Evolutionary conservation across 306 rosid species (phyloP).

Genomic region (Prunus armeniaca): DNA sequence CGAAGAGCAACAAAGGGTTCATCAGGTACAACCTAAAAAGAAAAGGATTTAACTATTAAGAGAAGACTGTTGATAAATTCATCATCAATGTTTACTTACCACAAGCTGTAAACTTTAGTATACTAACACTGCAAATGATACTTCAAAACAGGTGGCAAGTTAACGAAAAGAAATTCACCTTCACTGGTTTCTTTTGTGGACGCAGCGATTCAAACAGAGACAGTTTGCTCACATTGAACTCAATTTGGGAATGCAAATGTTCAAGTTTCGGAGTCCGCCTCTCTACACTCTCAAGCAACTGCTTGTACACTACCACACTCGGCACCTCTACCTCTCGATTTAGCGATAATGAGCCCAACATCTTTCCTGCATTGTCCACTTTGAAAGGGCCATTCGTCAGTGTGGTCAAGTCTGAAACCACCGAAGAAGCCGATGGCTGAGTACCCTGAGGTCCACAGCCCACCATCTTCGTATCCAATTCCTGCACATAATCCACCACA

Average conservation of each 20-base stretch:
- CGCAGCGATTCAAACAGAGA: slow-evolving; percentile 30
- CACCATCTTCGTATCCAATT: slow-evolving; percentile 29
- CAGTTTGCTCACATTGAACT: slow-evolving; percentile 48
- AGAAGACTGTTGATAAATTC: neutral
- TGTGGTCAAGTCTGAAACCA: slow-evolving; percentile 43
- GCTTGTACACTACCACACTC: slow-evolving; percentile 49
- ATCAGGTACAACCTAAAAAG: slow-evolving; percentile 47
- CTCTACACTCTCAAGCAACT: slow-evolving; percentile 48
- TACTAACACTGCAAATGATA: neutral
- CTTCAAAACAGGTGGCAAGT: neutral
- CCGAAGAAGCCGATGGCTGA: slow-evolving; percentile 42
- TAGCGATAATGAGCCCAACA: slow-evolving; percentile 35
- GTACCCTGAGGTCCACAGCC: slow-evolving; percentile 15
- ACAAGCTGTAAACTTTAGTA: neutral
- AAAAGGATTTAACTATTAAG: neutral
- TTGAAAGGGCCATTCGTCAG: slow-evolving; percentile 27
- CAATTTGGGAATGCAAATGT: slow-evolving; percentile 47
- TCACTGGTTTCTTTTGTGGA: slow-evolving; percentile 44
- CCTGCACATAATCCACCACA: slow-evolving; percentile 33
- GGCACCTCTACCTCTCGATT: slow-evolving; percentile 20
- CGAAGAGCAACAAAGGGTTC: slow-evolving; percentile 71
- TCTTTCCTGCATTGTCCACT: slow-evolving; percentile 39
- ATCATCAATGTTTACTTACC: neutral
- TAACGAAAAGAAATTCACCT: slow-evolving; percentile 40
- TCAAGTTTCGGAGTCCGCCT: slow-evolving; percentile 27